phyloP scores from a whole-genome alignment of 1,139 yeast species.

The Debaryomyces coudertii region DNA sequence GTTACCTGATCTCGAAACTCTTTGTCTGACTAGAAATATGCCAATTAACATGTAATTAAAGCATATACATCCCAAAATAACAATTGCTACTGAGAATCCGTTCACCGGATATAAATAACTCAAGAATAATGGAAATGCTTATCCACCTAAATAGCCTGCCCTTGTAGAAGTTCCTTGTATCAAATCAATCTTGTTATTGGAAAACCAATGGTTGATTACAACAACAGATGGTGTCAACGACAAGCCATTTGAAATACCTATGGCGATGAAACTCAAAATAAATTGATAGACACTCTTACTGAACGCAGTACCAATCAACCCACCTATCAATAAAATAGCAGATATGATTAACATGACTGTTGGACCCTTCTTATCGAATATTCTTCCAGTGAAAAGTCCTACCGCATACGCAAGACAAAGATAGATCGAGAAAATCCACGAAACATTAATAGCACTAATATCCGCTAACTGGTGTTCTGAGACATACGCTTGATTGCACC shows the following conservation, averaged over 20 bases:
- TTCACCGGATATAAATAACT: conserved; percentile 52
- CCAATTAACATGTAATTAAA: conserved; percentile 42
- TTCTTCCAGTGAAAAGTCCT: conserved; percentile 51
- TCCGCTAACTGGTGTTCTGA: conserved; percentile 53
- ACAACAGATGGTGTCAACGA: conserved; percentile 61
- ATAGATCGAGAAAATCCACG: conserved; percentile 73
- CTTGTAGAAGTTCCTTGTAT: conserved; percentile 61
- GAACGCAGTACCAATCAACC: conserved; percentile 55
- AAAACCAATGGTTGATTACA: conserved; percentile 34
- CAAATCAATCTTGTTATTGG: conserved; percentile 48
- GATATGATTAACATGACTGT: conserved; percentile 47
- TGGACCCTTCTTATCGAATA: conserved; percentile 55
- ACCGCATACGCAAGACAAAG: conserved; percentile 58
- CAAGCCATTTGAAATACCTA: conserved; percentile 60
- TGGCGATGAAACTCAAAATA: conserved; percentile 51
- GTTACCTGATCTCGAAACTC: conserved; percentile 30
- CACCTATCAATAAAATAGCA: conserved; percentile 44
- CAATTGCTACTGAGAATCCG: conserved; percentile 66
- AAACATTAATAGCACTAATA: conserved; percentile 48
- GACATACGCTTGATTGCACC: conserved; percentile 70
- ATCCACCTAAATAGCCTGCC: conserved; percentile 70
- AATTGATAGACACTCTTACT: conserved; percentile 56
- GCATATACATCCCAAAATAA: conserved; percentile 56
- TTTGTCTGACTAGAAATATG: conserved; percentile 48
- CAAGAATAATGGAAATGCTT: conserved; percentile 61